A percentile compares a stretch with the other conserved stretches of the same genome.
Evolutionary conservation across 805 yeast species (phyloP).

Genomic region (Candida vaughaniae): DNA sequence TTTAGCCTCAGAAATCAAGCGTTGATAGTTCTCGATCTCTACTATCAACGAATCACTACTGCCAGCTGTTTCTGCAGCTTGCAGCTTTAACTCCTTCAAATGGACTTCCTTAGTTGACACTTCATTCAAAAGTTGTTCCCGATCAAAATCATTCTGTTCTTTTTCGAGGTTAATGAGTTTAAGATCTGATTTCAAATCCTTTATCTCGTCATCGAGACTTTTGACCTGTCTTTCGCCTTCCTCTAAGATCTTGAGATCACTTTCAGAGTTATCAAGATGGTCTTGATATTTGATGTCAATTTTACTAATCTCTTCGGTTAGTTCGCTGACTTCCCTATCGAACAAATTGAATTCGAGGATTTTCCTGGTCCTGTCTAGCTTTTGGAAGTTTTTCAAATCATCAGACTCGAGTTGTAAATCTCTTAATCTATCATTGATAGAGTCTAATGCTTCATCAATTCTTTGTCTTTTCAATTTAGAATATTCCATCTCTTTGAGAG

Average conservation of each 20-base stretch:
- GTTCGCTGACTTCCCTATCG: constrained; percentile 70
- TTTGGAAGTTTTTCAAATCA: constrained; percentile 70
- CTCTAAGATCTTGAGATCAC: constrained; percentile 55
- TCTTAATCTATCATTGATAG: constrained; percentile 66
- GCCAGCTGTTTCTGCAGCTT: constrained; percentile 29
- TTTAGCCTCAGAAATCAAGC: constrained; percentile 37
- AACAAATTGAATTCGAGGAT: constrained; percentile 71
- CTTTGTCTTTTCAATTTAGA: constrained; percentile 68
- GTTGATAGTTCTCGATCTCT: constrained; percentile 19
- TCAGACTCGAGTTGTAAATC: constrained; percentile 81
- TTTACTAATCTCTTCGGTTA: constrained; percentile 57
- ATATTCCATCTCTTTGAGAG: constrained; percentile 73
- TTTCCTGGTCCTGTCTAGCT: constrained; percentile 64
- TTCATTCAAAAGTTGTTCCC: constrained; percentile 46
- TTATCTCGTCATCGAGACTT: constrained; percentile 45
- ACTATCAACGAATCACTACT: constrained; percentile 23
- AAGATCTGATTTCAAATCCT: constrained; percentile 45
- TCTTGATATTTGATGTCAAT: constrained; percentile 58
- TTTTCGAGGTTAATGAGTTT: constrained; percentile 58
- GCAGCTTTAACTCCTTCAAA: constrained; percentile 41
- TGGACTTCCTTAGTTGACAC: constrained; percentile 51
- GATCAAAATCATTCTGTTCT: constrained; percentile 50
- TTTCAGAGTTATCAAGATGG: constrained; percentile 51
- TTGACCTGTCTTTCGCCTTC: constrained; percentile 55
- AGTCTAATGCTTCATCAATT: constrained; percentile 69